Evolutionary conservation across 352 stramenopile species (phyloP), one percentile per base, ranked within the genome.

Genomic region (Phytophthora megakarya): DNA sequence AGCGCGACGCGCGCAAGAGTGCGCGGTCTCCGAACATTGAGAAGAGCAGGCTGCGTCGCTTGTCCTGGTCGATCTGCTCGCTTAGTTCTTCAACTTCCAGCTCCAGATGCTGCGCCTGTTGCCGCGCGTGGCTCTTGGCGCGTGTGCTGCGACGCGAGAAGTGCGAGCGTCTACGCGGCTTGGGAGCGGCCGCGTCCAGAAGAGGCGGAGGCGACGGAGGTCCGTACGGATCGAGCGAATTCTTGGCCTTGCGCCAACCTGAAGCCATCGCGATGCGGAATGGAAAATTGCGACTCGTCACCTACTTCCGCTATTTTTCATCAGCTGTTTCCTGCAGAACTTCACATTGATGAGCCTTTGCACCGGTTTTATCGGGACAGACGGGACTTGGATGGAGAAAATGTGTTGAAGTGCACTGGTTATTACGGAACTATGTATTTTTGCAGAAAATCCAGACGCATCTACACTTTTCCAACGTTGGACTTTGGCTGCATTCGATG

Each of bases 61-160:
- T 59, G 15, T 66, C 61, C 8, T 45, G 65, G 3, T 80, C 72
- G 19, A 25, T 45, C 22, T 74, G 21, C 8, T 80, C 72, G 16
- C 44, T 30, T 15, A 62, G 18, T 37, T 38, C 70, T 40, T 75
- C 66, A 8, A 80, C 65, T 57, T 75, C 69, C 19, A 80, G 61
- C 54, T 80, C 72, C 16, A 67, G 44, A 38, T 48, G 55, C 25
- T 61, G 56, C 54, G 54, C 37, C 30, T 40, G 28, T 23, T 53
- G 52, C 3, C 32, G 59, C n/a, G 53, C 26, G 43, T 47, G 55
- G 42, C 35, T 55, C 21, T 54, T 61, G 42, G 22, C 32, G 18
- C 55, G 32, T 42, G 33, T 50, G 16, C 43, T 44, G 58, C 55
- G 65, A 21, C 69, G 54, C 5, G 60, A 63, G 35, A 77, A 74